phyloP scores from a whole-genome alignment of 106 monocot species.

The Gastrodia elata region DNA sequence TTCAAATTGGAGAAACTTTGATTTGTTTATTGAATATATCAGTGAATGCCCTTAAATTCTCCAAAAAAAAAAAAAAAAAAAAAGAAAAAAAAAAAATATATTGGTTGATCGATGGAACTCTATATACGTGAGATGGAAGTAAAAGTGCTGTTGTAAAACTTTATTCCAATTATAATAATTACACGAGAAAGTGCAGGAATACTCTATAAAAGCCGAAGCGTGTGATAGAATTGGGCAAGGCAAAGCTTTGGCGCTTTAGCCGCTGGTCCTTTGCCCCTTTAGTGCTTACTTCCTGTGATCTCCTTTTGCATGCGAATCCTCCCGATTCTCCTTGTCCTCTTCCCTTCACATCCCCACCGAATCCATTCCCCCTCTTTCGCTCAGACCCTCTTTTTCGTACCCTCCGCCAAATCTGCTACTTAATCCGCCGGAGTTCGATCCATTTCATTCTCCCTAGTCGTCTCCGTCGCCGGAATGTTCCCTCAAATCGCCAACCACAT shows the following conservation, averaged over 20 bases:
- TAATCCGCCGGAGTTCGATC: background rate
- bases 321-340: constrained; percentile 11
- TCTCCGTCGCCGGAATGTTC: background rate
- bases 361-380: constrained; percentile 4
- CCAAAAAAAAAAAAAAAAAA: no score
- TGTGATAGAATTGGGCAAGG: background rate
- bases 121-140: no score
- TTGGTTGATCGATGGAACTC: no score
- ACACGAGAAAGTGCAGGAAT: no score
- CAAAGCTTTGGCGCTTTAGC: constrained; percentile 11
- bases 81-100: no score
- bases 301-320: constrained; percentile 12
- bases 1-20: no score
- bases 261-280: constrained; percentile 4
- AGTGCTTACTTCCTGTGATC: constrained; percentile 11
- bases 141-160: no score
- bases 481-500: constrained; percentile 47
- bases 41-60: no score
- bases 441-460: no score
- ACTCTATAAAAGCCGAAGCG: background rate
- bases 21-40: no score
- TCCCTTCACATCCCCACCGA: constrained; percentile 7
- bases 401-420: background rate
- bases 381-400: background rate
- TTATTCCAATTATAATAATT: no score